phyloP scores from a whole-genome alignment of 139 green algal genomes.

The Ettlia oleoabundans region DNA sequence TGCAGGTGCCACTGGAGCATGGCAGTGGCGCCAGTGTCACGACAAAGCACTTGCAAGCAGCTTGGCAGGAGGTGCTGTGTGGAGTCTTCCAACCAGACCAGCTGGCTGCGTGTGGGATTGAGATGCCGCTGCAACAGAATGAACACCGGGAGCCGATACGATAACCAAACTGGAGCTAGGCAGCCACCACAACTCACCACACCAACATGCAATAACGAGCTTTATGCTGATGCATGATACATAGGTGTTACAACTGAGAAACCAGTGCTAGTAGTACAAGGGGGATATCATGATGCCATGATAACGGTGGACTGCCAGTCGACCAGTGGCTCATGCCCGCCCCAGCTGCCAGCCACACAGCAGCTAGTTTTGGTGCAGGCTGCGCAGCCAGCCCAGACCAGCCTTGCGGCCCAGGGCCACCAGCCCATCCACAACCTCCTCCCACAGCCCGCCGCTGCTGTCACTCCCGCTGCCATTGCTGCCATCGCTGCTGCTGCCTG shows the following conservation, averaged over 20 bases:
- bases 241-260: too few relatives aligned
- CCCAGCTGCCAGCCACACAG: too few relatives aligned
- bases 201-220: not conserved
- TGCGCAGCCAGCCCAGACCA: not conserved
- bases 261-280: too few relatives aligned
- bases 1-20: not conserved
- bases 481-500: not conserved
- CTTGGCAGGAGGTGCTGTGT: not conserved
- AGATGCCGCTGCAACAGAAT: not conserved
- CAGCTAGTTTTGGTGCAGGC: not conserved
- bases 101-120: not conserved
- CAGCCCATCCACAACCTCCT: not conserved
- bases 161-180: not conserved
- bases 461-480: not conserved
- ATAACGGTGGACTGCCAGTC: too few relatives aligned
- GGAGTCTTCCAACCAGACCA: not conserved
- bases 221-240: too few relatives aligned
- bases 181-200: not conserved
- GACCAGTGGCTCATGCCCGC: too few relatives aligned
- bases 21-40: not conserved
- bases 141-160: too few relatives aligned
- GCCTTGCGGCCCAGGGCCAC: conserved; percentile 7
- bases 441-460: not conserved
- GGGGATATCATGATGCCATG: too few relatives aligned
- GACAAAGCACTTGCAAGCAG: not conserved